A percentile compares a stretch with the other conserved stretches of the same genome.
These are phyloP conservation scores for Coemansia sp. DNA, from an alignment of 192 early-diverging fungal genomes.

Conservation along the genomic window DNA sequence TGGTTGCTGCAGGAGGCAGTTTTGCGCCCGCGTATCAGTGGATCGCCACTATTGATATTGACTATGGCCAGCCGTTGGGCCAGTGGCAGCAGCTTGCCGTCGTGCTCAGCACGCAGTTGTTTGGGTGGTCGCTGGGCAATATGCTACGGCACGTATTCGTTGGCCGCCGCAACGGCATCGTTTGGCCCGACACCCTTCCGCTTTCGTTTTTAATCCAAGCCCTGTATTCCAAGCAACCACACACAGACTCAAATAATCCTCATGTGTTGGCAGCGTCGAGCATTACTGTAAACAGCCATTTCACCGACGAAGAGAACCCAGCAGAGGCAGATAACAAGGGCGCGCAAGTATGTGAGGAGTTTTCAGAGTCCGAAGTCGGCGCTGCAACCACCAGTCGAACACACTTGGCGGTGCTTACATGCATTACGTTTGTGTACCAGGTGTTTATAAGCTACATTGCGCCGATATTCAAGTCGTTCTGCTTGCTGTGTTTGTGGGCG, in stretches of 20 bases:
- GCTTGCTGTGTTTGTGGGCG: constrained; percentile 59
- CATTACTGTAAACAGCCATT: not conserved
- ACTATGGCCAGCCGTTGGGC: constrained; percentile 32
- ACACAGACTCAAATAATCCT: not conserved
- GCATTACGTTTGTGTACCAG: constrained; percentile 50
- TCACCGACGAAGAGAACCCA: not conserved
- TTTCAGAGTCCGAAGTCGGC: constrained; percentile 7
- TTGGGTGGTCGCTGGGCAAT: constrained; percentile 46
- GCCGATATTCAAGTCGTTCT: constrained; percentile 66
- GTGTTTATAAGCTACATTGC: constrained; percentile 62
- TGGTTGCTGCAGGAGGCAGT: constrained; percentile 47
- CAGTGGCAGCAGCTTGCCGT: constrained; percentile 37
- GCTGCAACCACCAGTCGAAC: constrained; percentile 19
- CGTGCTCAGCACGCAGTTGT: constrained; percentile 38
- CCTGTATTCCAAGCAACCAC: constrained; percentile 8
- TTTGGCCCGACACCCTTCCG: constrained; percentile 45
- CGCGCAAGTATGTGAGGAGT: not conserved
- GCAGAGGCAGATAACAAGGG: not conserved
- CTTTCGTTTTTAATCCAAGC: constrained; percentile 43
- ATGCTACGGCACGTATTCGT: constrained; percentile 41
- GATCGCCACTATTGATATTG: constrained; percentile 43
- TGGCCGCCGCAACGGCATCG: constrained; percentile 22
- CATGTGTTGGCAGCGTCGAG: not conserved
- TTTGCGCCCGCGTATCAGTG: constrained; percentile 52
- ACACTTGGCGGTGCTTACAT: constrained; percentile 23